phyloP scores from a whole-genome alignment of 108 stramenopile species.

The Fragilaria radians region DNA sequence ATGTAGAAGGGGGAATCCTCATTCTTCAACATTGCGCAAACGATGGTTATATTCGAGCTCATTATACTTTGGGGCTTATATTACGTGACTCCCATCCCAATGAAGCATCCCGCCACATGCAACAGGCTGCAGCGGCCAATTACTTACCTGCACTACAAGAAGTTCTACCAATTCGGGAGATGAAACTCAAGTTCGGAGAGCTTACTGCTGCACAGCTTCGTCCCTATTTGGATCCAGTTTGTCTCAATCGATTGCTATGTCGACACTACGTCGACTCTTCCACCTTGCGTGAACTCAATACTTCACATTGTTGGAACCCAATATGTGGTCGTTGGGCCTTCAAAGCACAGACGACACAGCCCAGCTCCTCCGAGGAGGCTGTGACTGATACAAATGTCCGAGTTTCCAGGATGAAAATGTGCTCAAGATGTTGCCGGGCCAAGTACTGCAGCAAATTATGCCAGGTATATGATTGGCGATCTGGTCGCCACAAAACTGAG shows the following conservation, averaged over 20 bases:
- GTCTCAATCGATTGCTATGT: conserved; percentile 55
- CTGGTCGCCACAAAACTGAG: conserved; percentile 82
- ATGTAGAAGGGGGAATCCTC: conserved; percentile 51
- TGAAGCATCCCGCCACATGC: conserved; percentile 51
- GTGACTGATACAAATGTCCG: conserved; percentile 16
- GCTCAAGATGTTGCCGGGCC: conserved; percentile 77
- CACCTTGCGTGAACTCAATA: conserved; percentile 45
- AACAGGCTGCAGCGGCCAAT: conserved; percentile 36
- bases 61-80: conserved; percentile 68
- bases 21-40: conserved; percentile 53
- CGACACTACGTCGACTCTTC: conserved; percentile 58
- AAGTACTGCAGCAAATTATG: conserved; percentile 88
- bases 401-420: conserved; percentile 90
- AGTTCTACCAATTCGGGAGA: conserved; percentile 46
- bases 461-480: conserved; percentile 88
- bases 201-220: conserved; percentile 53
- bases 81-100: conserved; percentile 56
- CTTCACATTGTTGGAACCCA: conserved; percentile 88
- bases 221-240: conserved; percentile 58
- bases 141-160: conserved; percentile 77
- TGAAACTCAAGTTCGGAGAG: conserved; percentile 69
- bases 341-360: conserved; percentile 29
- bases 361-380: conserved; percentile 1
- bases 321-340: conserved; percentile 83
- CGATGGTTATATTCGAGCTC: conserved; percentile 52